These are phyloP conservation scores for Rasamsonia emersonii DNA, from an alignment of 2,329 filamentous ascomycete genomes.

Conservation along the genomic window DNA sequence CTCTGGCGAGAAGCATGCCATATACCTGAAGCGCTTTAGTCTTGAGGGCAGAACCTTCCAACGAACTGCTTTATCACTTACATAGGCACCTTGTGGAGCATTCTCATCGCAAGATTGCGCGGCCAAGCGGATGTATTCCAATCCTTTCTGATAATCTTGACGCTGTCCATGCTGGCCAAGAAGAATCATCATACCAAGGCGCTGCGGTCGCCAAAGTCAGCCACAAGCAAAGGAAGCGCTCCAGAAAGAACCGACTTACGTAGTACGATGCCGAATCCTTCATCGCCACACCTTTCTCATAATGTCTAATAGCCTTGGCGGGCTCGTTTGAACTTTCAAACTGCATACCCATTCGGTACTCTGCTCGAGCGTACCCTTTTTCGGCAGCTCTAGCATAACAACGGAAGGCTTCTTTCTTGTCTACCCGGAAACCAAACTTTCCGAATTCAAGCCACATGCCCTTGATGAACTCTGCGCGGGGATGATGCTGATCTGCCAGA, in stretches of 20 bases:
- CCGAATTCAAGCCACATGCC: conserved; percentile 98
- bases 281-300: conserved; percentile 67
- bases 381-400: conserved; percentile 81
- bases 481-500: conserved; percentile 82
- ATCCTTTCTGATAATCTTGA: conserved; percentile 67
- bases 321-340: conserved; percentile 93
- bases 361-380: conserved; percentile 75
- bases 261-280: conserved; percentile 82
- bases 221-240: conserved; percentile 4
- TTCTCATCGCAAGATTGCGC: conserved; percentile 90
- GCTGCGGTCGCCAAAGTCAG: conserved; percentile 40
- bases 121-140: conserved; percentile 74
- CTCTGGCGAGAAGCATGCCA: conserved; percentile 85
- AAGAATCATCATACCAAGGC: conserved; percentile 94
- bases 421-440: conserved; percentile 80
- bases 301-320: conserved; percentile 83
- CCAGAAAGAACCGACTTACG: conserved; percentile 23
- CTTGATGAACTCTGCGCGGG: conserved; percentile 86
- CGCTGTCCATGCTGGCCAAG: conserved; percentile 85
- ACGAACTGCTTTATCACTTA: conserved; percentile 18
- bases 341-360: conserved; percentile 97
- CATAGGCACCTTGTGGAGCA: conserved; percentile 88
- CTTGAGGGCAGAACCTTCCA: neutral
- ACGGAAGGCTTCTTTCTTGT: conserved; percentile 89
- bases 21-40: conserved; percentile 49